Evolutionary conservation across 371 early-diverging fungal genomes (phyloP).

Genomic region (Rhizopus delemar): DNA sequence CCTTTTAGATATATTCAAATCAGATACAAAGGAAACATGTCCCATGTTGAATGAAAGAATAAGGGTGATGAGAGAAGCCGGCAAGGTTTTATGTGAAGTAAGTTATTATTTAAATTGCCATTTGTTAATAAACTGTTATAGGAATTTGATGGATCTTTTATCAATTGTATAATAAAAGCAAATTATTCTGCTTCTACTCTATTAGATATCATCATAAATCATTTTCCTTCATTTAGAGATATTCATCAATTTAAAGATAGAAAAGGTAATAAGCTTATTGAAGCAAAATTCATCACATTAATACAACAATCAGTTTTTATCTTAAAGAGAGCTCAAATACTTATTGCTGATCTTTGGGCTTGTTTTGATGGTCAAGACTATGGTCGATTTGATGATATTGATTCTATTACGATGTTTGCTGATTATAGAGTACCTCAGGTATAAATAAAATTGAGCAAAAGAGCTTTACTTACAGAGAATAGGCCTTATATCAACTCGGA

Average conservation of each 20-base stretch:
- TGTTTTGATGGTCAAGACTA: conserved; percentile 75
- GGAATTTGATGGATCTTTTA: conserved; percentile 73
- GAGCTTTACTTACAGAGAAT: conserved; percentile 26
- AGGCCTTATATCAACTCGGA: conserved; percentile 75
- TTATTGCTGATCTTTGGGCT: conserved; percentile 89
- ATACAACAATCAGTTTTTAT: conserved; percentile 56
- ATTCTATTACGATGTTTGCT: conserved; percentile 90
- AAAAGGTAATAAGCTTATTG: conserved; percentile 46
- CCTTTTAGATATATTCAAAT: conserved; percentile 61
- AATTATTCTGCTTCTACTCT: conserved; percentile 58
- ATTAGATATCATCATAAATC: conserved; percentile 56
- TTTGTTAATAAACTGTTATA: conserved; percentile 17
- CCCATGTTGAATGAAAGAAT: conserved; percentile 69
- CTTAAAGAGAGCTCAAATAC: conserved; percentile 86
- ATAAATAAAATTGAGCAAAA: conserved; percentile 2
- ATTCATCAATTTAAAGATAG: conserved; percentile 59
- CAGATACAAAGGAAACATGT: conserved; percentile 64
- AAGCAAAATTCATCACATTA: not conserved
- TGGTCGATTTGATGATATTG: conserved; percentile 79
- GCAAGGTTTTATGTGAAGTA: conserved; percentile 65
- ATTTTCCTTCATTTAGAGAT: conserved; percentile 79
- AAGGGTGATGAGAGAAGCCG: conserved; percentile 69
- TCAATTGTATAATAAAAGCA: conserved; percentile 58
- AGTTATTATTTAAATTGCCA: conserved; percentile 1
- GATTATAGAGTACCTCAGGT: conserved; percentile 67